Percentiles rank a stretch among this genome's conserved stretches.
Evolutionary conservation across 345 rosid species (phyloP).

Genomic region (Rhodamnia rubescens): DNA sequence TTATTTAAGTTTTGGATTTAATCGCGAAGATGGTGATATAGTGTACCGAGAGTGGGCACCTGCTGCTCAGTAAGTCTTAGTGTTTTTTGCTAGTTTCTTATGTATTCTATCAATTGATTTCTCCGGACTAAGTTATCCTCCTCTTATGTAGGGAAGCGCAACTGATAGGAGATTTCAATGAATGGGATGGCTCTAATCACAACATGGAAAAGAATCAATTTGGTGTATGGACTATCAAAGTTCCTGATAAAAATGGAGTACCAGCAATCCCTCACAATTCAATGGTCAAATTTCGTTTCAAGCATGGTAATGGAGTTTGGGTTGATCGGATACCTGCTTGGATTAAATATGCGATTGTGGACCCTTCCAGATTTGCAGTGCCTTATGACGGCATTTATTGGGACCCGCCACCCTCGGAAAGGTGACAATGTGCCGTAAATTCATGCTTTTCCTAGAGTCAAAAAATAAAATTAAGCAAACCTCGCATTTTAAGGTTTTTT

Average conservation of each 20-base stretch:
- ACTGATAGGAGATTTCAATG: conserved; percentile 69
- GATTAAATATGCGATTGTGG: conserved; percentile 65
- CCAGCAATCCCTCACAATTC: conserved; percentile 69
- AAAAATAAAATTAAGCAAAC: not conserved
- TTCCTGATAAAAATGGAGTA: conserved; percentile 45
- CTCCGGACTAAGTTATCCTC: not conserved
- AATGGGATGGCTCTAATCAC: conserved; percentile 72
- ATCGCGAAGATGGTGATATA: conserved; percentile 46
- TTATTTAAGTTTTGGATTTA: conserved; percentile 59
- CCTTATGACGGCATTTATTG: conserved; percentile 74
- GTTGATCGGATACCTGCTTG: conserved; percentile 73
- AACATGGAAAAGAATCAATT: conserved; percentile 58
- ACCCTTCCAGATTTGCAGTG: conserved; percentile 49
- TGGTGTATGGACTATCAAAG: conserved; percentile 66
- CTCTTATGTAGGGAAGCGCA: conserved; percentile 53
- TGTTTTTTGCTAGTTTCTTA: not conserved
- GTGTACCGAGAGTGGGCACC: conserved; percentile 83
- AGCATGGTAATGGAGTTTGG: conserved; percentile 47
- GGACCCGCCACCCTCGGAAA: conserved; percentile 62
- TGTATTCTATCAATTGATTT: not conserved
- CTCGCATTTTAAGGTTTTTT: not conserved
- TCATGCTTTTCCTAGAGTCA: not conserved
- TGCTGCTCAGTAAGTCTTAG: conserved; percentile 54
- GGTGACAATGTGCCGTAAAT: conserved; percentile 17
- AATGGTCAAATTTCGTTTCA: conserved; percentile 61